A percentile compares a stretch with the other conserved stretches of the same genome.
These are phyloP conservation scores for Pseudocercospora eumusae DNA, from an alignment of 2,329 filamentous ascomycete genomes.

Conservation along the genomic window DNA sequence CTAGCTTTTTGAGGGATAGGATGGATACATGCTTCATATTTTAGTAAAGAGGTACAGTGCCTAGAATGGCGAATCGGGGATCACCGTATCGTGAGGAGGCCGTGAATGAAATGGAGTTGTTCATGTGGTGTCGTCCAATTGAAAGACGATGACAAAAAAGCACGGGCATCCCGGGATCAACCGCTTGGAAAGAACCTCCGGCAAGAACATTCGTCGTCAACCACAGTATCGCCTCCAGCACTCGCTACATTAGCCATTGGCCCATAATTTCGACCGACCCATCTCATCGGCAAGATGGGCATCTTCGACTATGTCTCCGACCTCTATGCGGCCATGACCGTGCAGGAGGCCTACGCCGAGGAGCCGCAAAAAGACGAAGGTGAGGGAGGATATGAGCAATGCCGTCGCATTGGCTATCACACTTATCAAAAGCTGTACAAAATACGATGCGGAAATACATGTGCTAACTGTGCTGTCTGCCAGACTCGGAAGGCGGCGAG, in stretches of 20 bases:
- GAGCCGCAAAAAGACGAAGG: slow-evolving; percentile 53
- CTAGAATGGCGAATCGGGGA: not conserved
- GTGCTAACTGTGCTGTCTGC: not conserved
- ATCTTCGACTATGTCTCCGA: slow-evolving; percentile 66
- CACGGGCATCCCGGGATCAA: slow-evolving; percentile 4
- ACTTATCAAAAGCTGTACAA: not conserved
- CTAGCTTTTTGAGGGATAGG: not conserved
- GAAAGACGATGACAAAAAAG: not conserved
- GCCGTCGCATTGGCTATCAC: not conserved
- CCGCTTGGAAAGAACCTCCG: slow-evolving; percentile 4
- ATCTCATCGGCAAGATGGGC: slow-evolving; percentile 54
- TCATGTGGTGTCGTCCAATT: not conserved
- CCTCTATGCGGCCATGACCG: slow-evolving; percentile 65
- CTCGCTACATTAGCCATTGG: slow-evolving; percentile 29
- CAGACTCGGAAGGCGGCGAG: slow-evolving; percentile 3
- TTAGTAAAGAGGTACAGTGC: not conserved
- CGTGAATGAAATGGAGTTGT: not conserved
- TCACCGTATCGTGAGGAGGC: not conserved
- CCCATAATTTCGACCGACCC: slow-evolving; percentile 19
- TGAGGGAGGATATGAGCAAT: slow-evolving; percentile 17
- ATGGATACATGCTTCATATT: not conserved
- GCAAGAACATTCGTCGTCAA: slow-evolving; percentile 7
- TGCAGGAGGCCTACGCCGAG: slow-evolving; percentile 62
- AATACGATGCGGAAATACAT: not conserved
- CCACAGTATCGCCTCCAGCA: slow-evolving; percentile 12